These are phyloP conservation scores for Populus euphratica DNA, from an alignment of 345 rosid species.

Conservation along the genomic window DNA sequence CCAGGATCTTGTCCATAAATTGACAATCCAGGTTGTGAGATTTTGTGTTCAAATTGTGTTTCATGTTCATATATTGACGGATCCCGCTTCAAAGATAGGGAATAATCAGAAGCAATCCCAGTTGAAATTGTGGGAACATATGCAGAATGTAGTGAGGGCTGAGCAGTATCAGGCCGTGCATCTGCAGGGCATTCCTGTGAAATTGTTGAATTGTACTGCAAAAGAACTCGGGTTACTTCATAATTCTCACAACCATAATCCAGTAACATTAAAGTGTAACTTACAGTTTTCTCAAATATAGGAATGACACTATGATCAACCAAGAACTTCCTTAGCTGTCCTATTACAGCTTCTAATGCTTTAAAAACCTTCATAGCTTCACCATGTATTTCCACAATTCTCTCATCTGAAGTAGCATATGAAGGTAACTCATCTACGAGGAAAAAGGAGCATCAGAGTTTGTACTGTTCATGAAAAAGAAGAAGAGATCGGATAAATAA, in stretches of 20 bases:
- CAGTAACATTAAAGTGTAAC: slow-evolving; percentile 6
- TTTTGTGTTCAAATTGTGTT: slow-evolving; percentile 22
- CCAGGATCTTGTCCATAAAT: slow-evolving; percentile 27
- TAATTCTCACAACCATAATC: neutral
- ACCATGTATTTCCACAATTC: slow-evolving; percentile 36
- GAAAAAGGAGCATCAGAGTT: neutral
- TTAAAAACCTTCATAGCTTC: slow-evolving; percentile 28
- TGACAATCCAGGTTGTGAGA: slow-evolving; percentile 24
- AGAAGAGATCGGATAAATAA: neutral
- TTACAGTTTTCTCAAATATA: slow-evolving; percentile 40
- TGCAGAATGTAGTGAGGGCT: slow-evolving; percentile 13
- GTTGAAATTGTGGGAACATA: slow-evolving; percentile 23
- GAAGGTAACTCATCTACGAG: slow-evolving; percentile 30
- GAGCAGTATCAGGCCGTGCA: slow-evolving; percentile 20
- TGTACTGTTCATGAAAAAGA: neutral
- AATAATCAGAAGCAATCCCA: slow-evolving; percentile 30
- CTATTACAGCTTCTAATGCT: slow-evolving; percentile 34
- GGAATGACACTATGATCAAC: slow-evolving; percentile 38
- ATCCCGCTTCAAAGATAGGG: slow-evolving; percentile 39
- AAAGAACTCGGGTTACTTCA: slow-evolving; percentile 4
- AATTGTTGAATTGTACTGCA: slow-evolving; percentile 28
- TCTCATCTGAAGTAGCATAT: slow-evolving; percentile 37
- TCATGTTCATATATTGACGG: slow-evolving; percentile 34
- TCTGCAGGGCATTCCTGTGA: slow-evolving; percentile 32
- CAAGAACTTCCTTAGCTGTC: slow-evolving; percentile 38